Base-by-base conservation (phyloP, 23 red algal species). In the Gracilariopsis chorda region DNA sequence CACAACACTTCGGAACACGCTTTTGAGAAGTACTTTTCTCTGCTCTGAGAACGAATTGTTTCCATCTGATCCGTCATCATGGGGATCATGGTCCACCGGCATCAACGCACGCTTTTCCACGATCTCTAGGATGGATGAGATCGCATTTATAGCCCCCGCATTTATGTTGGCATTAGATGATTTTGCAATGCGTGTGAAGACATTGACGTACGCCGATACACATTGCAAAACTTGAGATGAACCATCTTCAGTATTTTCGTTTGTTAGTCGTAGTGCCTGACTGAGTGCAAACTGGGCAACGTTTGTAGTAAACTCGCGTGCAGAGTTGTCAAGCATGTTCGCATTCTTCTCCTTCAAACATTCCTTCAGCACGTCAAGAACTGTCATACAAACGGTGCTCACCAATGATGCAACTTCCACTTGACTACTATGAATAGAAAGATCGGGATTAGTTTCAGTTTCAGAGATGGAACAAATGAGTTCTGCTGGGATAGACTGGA, bases 321-420 rank as follows among this genome's bases (percentile, higher is more conserved):
- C 48, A 48, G 48, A 60, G 25, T 32, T 51, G 37, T 77, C 43
- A 62, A 77, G 41, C 32, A 34, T 27, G 34, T 80, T 55, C 4
- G 48, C 76, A 34, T 78, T 73, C 45, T 63, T 89, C 39, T 77
- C 69, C 57, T 77, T 89, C 52, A 77, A 77, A 30, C 42, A 77
- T 36, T 83, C 88, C 29, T 90, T 90, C 37, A 88, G 28, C 49
- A 90, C 48, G 11, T 92, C 88, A 72, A 97, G 70, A 17, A 89
- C 82, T 14, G 47, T 81, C 51, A 74, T 73, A 34, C 89, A 90
- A 27, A 94, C n/a, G 9, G 76, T 79, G 73, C 94, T 97, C 36
- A 97, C 95, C 47, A 97, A 51, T 16, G 65, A 40, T 34, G 89
- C 95, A 47, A 97, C 65, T 42, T 97, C 90, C 17, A 93, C 73